Conservation (phyloP, 768 basidiomycete genomes). For the Tulasnella sp. region DNA sequence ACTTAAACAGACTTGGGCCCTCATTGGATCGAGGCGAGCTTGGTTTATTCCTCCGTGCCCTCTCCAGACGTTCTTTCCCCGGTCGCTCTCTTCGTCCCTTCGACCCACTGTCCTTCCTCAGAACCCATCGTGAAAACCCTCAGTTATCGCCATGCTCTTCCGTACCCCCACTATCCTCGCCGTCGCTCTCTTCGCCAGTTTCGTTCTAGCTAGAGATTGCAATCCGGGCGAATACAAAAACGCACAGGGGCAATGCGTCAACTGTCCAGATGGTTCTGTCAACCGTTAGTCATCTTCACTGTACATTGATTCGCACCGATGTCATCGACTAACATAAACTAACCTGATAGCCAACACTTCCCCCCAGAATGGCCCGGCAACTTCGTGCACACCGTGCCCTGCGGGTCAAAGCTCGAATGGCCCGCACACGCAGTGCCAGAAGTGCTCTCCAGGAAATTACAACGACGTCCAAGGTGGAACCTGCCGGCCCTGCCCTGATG, state of each 20-base stretch:
- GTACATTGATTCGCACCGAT: background rate
- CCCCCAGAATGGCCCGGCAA: background rate
- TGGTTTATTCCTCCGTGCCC: too few species aligned
- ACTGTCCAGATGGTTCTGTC: background rate
- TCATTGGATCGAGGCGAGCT: too few species aligned
- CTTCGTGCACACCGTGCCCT: background rate
- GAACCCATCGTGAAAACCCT: background rate
- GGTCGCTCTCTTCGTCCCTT: background rate
- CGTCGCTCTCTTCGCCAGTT: background rate
- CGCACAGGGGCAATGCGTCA: background rate
- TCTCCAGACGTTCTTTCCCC: background rate
- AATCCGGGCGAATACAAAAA: background rate
- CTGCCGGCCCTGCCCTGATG: background rate
- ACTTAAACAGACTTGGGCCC: too few species aligned
- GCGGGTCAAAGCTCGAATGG: background rate
- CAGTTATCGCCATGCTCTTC: background rate
- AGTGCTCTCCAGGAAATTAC: background rate
- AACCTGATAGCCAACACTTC: background rate
- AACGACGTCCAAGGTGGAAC: background rate
- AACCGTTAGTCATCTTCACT: background rate
- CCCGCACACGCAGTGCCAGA: background rate
- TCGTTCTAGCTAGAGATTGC: background rate
- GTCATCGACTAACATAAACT: background rate
- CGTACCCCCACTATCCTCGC: background rate
- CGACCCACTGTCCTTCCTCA: background rate